Base-by-base conservation (phyloP, 2,329 filamentous ascomycete genomes). In the Dothideomycetes sp. region DNA sequence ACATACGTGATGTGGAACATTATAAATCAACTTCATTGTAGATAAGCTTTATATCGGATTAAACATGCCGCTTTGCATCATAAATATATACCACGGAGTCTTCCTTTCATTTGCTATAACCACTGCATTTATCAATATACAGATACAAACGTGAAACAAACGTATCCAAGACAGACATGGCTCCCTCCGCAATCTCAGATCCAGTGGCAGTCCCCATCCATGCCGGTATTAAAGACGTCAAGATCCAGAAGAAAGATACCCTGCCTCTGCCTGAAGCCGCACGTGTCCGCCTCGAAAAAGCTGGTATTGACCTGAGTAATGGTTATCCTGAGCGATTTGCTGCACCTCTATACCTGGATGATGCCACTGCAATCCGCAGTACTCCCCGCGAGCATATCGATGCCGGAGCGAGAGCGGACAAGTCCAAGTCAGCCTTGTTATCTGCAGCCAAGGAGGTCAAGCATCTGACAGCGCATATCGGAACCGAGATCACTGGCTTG, bases 241-340 rank as follows among this genome's bases (percentile, higher is more conserved):
- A 70, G 5, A 60, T 71, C 44, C 80, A 72, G 1, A 68, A 61
- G 45, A 84, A 83, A 50, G 78, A 84, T 52, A 77, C 62, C 0
- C 64, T 86, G 1, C 68, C 66, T 1, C 63, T 85, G 5, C 81
- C 81, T 3, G 66, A 66, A 8, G 49, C 71, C 1, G 63, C 79
- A 1, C 66, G 69, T 1, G 62, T 68, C 36, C 69, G 81, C 3
- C 65, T 85, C 0, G 72, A 76, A 48, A 83, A 81, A 45, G 79
- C 77, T 0, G 79, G 77, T 2, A 70, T 85, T 38, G 79, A 86
- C 52, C 64, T 85, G 2, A 80, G 77, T 1, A 61, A 74, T 1
- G 81, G 81, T 0, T 85, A 85, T 47, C 81, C 81, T 0, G 84
- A 84, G 49, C 73, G 79, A 0, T 80, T 80, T 1, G 70, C 75